A percentile compares a stretch with the other conserved stretches of the same genome.
These are phyloP conservation scores for Lineolata rhizophorae DNA, from an alignment of 495 filamentous ascomycete genomes.

Conservation along the genomic window DNA sequence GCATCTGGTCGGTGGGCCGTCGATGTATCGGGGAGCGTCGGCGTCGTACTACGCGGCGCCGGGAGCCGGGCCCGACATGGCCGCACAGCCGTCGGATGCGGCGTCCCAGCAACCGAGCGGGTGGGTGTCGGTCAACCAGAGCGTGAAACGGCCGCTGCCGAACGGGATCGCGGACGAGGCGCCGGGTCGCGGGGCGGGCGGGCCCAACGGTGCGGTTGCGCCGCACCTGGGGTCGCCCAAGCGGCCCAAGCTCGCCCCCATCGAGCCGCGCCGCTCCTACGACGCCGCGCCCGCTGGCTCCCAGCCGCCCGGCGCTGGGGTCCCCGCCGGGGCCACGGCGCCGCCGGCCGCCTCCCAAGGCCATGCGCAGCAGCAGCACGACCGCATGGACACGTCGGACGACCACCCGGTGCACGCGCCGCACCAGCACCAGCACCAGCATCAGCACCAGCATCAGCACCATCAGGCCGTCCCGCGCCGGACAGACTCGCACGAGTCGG, in stretches of 20 bases:
- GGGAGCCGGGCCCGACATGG: not conserved
- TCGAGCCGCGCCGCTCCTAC: conserved; percentile 10
- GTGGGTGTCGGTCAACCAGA: conserved; percentile 13
- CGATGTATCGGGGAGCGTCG: no score
- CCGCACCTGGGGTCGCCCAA: conserved; percentile 16
- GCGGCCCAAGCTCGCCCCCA: conserved; percentile 16
- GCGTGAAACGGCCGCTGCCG: conserved; percentile 7
- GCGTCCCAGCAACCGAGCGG: conserved; percentile 2
- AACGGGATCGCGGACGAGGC: conserved; percentile 6
- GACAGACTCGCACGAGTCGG: no score
- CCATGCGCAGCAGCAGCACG: conserved; percentile 2
- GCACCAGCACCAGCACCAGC: no score
- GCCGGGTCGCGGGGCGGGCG: conserved; percentile 1
- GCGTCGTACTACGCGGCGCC: not conserved
- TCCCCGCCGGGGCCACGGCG: no score
- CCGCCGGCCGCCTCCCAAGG: no score
- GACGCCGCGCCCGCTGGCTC: conserved; percentile 3
- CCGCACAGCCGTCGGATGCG: conserved; percentile 3
- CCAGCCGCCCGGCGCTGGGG: no score
- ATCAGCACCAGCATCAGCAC: no score
- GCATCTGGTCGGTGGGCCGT: no score
- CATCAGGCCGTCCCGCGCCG: no score
- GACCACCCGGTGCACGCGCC: no score
- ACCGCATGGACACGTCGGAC: no score
- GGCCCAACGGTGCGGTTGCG: conserved; percentile 1